Percentiles rank a stretch among this genome's conserved stretches.
Conservation (phyloP, 768 basidiomycete genomes). For the Cubamyces sp. region DNA sequence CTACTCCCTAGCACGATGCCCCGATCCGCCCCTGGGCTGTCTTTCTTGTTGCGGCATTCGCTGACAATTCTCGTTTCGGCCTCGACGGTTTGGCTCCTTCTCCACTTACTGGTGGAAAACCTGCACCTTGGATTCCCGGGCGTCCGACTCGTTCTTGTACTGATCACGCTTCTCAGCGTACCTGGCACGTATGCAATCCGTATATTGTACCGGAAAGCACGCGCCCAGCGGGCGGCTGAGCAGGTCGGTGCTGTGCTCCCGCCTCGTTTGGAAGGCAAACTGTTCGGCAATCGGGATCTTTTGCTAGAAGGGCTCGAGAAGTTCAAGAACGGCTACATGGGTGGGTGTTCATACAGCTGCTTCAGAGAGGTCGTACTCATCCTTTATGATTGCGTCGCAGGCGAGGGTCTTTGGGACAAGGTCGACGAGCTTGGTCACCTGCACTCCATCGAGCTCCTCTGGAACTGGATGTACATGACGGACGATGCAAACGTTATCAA, state of each 20-base stretch:
- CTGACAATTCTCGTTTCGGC: too few relatives aligned
- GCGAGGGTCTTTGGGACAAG: slow-evolving; percentile 30
- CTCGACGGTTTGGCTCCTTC: too few relatives aligned
- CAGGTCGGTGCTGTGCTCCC: slow-evolving; percentile 6
- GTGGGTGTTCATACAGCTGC: slow-evolving; percentile 1
- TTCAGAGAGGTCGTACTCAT: too few relatives aligned
- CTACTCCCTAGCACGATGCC: too few relatives aligned
- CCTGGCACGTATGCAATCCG: neutral
- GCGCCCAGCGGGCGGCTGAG: slow-evolving; percentile 3
- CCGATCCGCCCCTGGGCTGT: too few relatives aligned
- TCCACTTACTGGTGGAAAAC: too few relatives aligned
- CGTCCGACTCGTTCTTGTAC: neutral
- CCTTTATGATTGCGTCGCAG: slow-evolving; percentile 23
- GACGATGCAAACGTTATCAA: slow-evolving; percentile 37
- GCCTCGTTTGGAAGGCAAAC: neutral
- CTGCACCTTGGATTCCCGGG: too few relatives aligned
- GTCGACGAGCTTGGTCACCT: slow-evolving; percentile 31
- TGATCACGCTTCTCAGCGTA: neutral
- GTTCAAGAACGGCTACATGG: slow-evolving; percentile 10
- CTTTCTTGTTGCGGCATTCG: too few relatives aligned
- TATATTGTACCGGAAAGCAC: neutral
- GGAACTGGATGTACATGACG: slow-evolving; percentile 27
- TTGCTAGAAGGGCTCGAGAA: neutral
- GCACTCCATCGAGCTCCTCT: slow-evolving; percentile 22
- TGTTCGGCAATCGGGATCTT: slow-evolving; percentile 4